Conservation (phyloP, 345 rosid species). For the Euclidium syriacum region DNA sequence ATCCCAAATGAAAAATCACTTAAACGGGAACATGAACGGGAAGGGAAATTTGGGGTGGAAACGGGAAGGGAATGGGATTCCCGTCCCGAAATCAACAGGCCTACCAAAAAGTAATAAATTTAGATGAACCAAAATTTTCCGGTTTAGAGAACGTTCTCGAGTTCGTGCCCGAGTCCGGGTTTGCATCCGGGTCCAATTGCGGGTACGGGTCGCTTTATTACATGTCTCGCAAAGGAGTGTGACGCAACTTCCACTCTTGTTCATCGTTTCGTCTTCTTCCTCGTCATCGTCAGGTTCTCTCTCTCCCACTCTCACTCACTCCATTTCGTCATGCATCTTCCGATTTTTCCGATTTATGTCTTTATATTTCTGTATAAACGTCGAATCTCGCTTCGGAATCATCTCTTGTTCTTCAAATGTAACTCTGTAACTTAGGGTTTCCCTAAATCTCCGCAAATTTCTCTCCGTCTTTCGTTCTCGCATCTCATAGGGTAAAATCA, state of each 20-base stretch:
- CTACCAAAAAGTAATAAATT: too few species aligned
- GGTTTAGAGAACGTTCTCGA: neutral
- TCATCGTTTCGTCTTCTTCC: too few species aligned
- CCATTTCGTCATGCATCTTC: neutral
- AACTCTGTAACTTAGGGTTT: neutral
- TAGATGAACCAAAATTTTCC: too few species aligned
- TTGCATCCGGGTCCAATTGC: neutral
- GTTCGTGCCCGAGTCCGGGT: too few species aligned
- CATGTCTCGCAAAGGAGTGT: neutral
- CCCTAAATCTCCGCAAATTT: neutral
- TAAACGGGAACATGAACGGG: too few species aligned
- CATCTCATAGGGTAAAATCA: neutral
- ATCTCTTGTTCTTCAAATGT: neutral
- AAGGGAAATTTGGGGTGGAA: too few species aligned
- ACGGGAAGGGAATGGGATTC: too few species aligned
- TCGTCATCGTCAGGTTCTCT: slow-evolving; percentile 11
- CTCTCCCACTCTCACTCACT: neutral
- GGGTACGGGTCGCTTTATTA: neutral
- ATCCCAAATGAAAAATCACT: too few species aligned
- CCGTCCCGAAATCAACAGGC: too few species aligned
- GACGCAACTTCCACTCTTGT: neutral
- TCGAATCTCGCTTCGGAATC: neutral
- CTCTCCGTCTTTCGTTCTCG: neutral
- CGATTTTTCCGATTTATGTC: neutral
- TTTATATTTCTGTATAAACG: neutral